A percentile compares a stretch with the other conserved stretches of the same genome.
phyloP scores from a whole-genome alignment of 2,329 filamentous ascomycete species.

The Aaosphaeria pasadenensis region DNA sequence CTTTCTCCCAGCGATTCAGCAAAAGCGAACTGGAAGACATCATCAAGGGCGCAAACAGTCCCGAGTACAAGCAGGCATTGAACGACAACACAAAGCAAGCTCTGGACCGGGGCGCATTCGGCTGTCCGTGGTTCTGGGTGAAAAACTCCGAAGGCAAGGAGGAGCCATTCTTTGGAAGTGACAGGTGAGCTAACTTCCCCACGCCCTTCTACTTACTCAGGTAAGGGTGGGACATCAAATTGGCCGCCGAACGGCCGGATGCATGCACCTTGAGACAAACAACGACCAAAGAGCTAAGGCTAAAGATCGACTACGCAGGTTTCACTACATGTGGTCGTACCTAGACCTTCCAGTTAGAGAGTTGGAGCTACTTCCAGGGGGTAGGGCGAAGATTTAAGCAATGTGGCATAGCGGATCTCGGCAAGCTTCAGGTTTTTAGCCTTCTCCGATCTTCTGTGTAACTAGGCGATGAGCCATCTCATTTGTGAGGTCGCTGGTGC shows the following conservation, averaged over 20 bases:
- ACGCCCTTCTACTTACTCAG: background rate
- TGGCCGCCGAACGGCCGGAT: background rate
- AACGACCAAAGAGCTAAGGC: background rate
- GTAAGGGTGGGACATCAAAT: background rate
- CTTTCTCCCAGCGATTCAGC: constrained; percentile 49
- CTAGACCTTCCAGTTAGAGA: constrained; percentile 60
- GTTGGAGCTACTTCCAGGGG: constrained; percentile 43
- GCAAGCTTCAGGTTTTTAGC: too few species aligned
- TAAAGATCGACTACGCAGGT: constrained; percentile 43
- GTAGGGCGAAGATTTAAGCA: constrained; percentile 30
- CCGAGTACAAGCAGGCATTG: constrained; percentile 54
- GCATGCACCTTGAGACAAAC: constrained; percentile 6
- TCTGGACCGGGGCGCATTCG: constrained; percentile 67
- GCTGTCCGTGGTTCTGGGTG: constrained; percentile 73
- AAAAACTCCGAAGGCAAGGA: constrained; percentile 55
- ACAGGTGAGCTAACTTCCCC: constrained; percentile 48
- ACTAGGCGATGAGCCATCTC: too few species aligned
- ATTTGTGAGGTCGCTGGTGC: too few species aligned
- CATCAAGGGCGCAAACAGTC: constrained; percentile 49
- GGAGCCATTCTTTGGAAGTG: constrained; percentile 76
- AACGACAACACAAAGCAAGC: constrained; percentile 59
- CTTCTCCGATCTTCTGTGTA: too few species aligned
- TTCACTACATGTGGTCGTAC: constrained; percentile 66
- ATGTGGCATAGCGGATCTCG: too few species aligned
- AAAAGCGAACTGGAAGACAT: constrained; percentile 55